Conservation (phyloP, 192 early-diverging fungal species). For the Backusella tarrabulga region DNA sequence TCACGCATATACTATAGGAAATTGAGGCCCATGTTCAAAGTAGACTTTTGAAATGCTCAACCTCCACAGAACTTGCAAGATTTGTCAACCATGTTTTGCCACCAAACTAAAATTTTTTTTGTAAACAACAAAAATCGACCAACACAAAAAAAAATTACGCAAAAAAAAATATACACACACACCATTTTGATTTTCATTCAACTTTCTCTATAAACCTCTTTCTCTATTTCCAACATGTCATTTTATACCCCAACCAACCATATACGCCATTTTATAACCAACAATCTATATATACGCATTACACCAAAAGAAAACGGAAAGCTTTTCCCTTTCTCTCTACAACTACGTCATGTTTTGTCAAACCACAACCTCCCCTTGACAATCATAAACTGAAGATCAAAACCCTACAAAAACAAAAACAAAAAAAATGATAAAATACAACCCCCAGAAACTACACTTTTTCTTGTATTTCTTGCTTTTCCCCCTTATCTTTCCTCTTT, state of each 20-base stretch:
- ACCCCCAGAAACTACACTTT: background rate
- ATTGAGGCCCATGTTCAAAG: constrained; percentile 36
- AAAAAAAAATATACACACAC: background rate
- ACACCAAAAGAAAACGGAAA: background rate
- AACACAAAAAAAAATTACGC: background rate
- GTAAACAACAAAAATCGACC: background rate
- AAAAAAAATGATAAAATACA: background rate
- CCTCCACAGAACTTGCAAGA: constrained; percentile 25
- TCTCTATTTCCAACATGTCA: background rate
- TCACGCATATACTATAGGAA: constrained; percentile 19
- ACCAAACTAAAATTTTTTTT: constrained; percentile 3
- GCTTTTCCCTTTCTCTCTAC: background rate
- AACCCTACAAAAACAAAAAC: background rate
- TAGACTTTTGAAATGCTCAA: constrained; percentile 24
- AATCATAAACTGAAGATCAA: background rate
- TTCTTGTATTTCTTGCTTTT: background rate
- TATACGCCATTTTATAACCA: background rate
- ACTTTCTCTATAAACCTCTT: constrained; percentile 1
- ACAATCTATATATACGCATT: background rate
- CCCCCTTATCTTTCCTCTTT: background rate
- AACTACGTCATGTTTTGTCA: background rate
- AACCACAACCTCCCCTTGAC: background rate
- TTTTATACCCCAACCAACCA: background rate
- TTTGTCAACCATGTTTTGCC: constrained; percentile 35
- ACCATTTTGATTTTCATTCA: background rate